These are phyloP conservation scores for Bolboschoenoplectus hybrid DNA, from an alignment of 202 grass and related monocot species.

Conservation along the genomic window DNA sequence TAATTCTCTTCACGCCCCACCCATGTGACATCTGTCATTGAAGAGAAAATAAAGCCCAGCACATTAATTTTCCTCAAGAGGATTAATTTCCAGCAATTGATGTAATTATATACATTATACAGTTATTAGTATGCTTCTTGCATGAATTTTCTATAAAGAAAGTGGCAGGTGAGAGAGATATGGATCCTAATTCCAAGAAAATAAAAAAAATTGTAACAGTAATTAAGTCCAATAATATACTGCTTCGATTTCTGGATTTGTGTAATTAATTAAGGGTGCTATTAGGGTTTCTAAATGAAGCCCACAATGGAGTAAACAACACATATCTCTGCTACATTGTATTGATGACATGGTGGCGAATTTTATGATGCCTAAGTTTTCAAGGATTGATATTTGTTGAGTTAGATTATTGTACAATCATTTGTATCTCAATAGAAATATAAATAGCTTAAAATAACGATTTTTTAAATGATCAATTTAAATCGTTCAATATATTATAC, in stretches of 20 bases:
- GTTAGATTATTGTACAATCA: too few relatives aligned
- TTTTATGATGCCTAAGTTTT: too few relatives aligned
- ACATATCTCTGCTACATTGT: too few relatives aligned
- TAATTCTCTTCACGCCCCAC: too few relatives aligned
- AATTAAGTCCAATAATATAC: not conserved
- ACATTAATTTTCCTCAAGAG: not conserved
- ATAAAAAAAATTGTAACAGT: not conserved
- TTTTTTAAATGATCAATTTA: too few relatives aligned
- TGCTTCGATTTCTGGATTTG: not conserved
- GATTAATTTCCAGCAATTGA: not conserved
- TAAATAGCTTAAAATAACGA: too few relatives aligned
- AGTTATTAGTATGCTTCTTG: not conserved
- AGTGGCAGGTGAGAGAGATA: not conserved
- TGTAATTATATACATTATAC: not conserved
- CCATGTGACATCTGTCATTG: slow-evolving; percentile 28
- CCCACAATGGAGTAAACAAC: not conserved
- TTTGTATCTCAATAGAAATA: too few relatives aligned
- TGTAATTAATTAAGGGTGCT: not conserved
- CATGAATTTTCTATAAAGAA: not conserved
- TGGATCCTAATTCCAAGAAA: not conserved
- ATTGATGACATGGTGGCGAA: too few relatives aligned
- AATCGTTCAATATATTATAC: too few relatives aligned
- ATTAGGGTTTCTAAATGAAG: not conserved
- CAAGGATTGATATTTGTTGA: too few relatives aligned
- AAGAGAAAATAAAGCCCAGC: not conserved